These are phyloP conservation scores for Cytospora schulzeri DNA, from an alignment of 2,329 filamentous ascomycete genomes.

Conservation along the genomic window DNA sequence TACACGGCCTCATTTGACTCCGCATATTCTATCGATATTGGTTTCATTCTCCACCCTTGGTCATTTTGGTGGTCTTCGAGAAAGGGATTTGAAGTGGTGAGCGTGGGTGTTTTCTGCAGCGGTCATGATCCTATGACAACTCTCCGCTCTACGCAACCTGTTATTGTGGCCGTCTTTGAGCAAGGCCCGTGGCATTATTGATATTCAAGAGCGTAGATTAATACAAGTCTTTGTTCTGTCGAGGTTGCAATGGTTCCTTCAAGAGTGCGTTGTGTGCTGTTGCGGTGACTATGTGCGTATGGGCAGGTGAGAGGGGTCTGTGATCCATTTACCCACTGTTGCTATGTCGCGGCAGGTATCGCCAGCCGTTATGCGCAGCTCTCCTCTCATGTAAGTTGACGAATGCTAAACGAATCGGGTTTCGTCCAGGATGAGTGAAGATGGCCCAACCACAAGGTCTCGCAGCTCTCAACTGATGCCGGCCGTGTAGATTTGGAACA, in stretches of 20 bases:
- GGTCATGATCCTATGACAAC: background rate
- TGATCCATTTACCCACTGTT: too few relatives aligned
- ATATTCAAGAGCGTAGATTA: background rate
- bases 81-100: background rate
- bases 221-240: background rate
- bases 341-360: background rate
- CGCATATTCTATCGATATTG: background rate
- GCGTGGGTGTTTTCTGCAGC: background rate
- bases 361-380: background rate
- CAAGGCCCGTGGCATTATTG: background rate
- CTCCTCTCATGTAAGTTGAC: background rate
- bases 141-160: background rate
- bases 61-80: background rate
- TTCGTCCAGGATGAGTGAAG: background rate
- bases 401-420: background rate
- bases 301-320: background rate
- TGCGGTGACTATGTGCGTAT: background rate
- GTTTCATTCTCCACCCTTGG: background rate
- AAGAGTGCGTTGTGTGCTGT: background rate
- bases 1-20: background rate
- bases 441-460: background rate
- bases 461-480: background rate
- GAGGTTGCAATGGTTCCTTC: background rate
- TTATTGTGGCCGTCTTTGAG: background rate
- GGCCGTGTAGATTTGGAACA: background rate